These are phyloP conservation scores for Podosphaera xanthii DNA, from an alignment of 2,329 filamentous ascomycete species.

Conservation along the genomic window DNA sequence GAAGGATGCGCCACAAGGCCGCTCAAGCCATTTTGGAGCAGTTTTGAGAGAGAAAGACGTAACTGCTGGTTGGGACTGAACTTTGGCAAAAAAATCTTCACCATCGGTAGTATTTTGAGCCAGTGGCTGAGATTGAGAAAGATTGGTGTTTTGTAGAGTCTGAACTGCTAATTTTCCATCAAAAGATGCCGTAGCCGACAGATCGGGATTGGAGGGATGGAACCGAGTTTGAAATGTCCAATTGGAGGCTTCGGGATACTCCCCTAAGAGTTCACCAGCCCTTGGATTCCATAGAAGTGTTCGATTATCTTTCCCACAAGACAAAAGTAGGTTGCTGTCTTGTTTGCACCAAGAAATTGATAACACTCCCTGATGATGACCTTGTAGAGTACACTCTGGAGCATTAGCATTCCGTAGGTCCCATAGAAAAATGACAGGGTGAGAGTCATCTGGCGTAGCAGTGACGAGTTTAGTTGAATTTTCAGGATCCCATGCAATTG, in stretches of 20 bases:
- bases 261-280: conserved; percentile 66
- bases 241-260: conserved; percentile 95
- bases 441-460: conserved; percentile 69
- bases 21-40: conserved; percentile 75
- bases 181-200: conserved; percentile 88
- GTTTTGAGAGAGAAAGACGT: conserved; percentile 71
- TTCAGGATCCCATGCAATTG: conserved; percentile 92
- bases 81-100: conserved; percentile 90
- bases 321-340: conserved; percentile 71
- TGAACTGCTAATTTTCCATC: conserved; percentile 91
- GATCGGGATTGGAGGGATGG: conserved; percentile 76
- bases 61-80: conserved; percentile 74
- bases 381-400: conserved; percentile 66
- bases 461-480: conserved; percentile 88
- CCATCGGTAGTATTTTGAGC: conserved; percentile 55
- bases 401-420: conserved; percentile 90
- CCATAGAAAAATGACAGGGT: conserved; percentile 79
- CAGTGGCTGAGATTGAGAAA: conserved; percentile 41
- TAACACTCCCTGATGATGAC: conserved; percentile 84
- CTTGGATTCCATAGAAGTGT: conserved; percentile 93
- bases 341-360: conserved; percentile 91
- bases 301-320: conserved; percentile 88
- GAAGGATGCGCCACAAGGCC: conserved; percentile 69
- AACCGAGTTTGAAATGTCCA: conserved; percentile 95
- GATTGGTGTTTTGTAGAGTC: conserved; percentile 82